phyloP scores from a whole-genome alignment of 768 basidiomycete species.

The Chalciporus sphaerocephalus region DNA sequence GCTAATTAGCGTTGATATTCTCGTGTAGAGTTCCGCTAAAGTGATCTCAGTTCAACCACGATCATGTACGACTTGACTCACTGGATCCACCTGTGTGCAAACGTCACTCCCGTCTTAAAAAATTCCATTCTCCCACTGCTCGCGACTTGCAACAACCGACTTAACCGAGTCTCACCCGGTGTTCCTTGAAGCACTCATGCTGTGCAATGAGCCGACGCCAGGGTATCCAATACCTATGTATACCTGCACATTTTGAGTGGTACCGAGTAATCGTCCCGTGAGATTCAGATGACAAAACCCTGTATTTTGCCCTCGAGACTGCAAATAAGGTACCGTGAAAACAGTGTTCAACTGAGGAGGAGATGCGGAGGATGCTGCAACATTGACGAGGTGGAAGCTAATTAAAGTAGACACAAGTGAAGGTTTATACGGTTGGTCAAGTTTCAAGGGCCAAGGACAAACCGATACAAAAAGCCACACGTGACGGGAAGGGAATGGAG shows the following conservation, averaged over 20 bases:
- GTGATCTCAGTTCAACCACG: background rate
- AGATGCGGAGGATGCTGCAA: constrained; percentile 42
- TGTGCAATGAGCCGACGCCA: constrained; percentile 10
- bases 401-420: constrained; percentile 32
- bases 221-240: constrained; percentile 9
- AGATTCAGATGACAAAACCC: constrained; percentile 17
- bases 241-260: constrained; percentile 9
- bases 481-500: constrained; percentile 32
- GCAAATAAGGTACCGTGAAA: constrained; percentile 32
- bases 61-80: background rate
- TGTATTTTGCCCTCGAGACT: constrained; percentile 31
- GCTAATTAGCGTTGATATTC: too few relatives aligned
- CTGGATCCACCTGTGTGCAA: background rate
- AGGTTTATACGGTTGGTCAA: constrained; percentile 26
- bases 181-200: constrained; percentile 3
- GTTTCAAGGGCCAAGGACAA: constrained; percentile 21
- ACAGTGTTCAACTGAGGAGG: constrained; percentile 39
- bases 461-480: constrained; percentile 32
- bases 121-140: background rate
- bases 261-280: constrained; percentile 8
- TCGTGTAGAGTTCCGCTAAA: too few relatives aligned
- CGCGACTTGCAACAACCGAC: background rate
- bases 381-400: constrained; percentile 37
- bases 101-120: background rate
- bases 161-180: background rate